Conservation (phyloP, 2,329 filamentous ascomycete species). For the Venturia pyrina region DNA sequence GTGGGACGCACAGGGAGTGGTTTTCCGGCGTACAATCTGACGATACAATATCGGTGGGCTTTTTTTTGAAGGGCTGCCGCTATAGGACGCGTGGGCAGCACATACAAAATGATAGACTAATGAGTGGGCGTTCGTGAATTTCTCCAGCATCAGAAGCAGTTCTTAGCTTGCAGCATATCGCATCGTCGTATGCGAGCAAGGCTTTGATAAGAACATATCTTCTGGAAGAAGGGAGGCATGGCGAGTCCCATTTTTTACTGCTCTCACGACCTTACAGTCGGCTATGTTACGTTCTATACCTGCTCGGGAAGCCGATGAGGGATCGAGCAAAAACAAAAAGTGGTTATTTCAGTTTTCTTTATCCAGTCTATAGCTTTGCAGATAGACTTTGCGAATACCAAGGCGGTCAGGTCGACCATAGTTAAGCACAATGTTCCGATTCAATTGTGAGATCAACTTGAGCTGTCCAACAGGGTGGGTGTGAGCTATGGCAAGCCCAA, state of each 20-base stretch:
- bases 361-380: slow-evolving; percentile 3
- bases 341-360: slow-evolving; percentile 3
- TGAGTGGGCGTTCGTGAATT: slow-evolving; percentile 5
- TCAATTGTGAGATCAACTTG: no score
- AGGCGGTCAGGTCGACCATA: slow-evolving; percentile 2
- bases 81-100: background rate
- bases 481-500: no score
- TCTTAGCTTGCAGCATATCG: background rate
- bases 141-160: slow-evolving; percentile 1
- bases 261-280: background rate
- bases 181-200: background rate
- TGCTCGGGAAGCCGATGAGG: background rate
- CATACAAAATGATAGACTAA: slow-evolving; percentile 1
- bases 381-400: slow-evolving; percentile 3
- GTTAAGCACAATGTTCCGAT: background rate
- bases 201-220: background rate
- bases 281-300: background rate
- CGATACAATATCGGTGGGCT: background rate
- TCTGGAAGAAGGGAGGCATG: background rate
- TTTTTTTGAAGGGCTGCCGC: background rate
- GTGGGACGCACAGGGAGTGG: background rate
- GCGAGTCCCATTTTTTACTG: background rate
- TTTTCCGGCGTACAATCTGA: slow-evolving; percentile 1
- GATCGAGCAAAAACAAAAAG: slow-evolving; percentile 4
- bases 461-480: no score